These are phyloP conservation scores for Cyberlindnera veronae DNA, from an alignment of 805 yeast species.

Conservation along the genomic window DNA sequence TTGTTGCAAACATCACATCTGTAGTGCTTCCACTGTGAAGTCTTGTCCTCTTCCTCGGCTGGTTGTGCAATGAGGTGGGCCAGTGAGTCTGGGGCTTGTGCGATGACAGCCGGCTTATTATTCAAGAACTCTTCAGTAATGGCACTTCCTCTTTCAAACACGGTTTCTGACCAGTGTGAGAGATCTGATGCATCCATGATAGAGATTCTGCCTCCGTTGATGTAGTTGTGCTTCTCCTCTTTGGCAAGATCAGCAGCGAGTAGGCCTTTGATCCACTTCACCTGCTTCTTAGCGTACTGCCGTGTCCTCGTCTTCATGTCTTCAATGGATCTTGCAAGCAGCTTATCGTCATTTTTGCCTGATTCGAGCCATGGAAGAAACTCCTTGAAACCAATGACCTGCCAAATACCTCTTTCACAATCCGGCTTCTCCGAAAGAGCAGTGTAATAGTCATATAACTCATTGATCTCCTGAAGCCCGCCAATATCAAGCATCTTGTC, in stretches of 20 bases:
- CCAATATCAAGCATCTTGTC: slow-evolving; percentile 78
- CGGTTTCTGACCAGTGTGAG: slow-evolving; percentile 53
- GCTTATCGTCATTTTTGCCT: slow-evolving; percentile 16
- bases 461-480: slow-evolving; percentile 63
- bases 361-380: slow-evolving; percentile 65
- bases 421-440: slow-evolving; percentile 38
- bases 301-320: slow-evolving; percentile 83
- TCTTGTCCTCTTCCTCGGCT: slow-evolving; percentile 17
- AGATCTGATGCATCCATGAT: slow-evolving; percentile 78
- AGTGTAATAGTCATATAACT: slow-evolving; percentile 48
- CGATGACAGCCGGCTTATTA: slow-evolving; percentile 7
- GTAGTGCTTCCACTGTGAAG: slow-evolving; percentile 59
- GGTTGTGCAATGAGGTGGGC: slow-evolving; percentile 21
- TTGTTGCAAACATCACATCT: slow-evolving; percentile 65
- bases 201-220: slow-evolving; percentile 62
- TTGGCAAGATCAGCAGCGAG: slow-evolving; percentile 56
- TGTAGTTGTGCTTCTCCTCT: slow-evolving; percentile 42
- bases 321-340: slow-evolving; percentile 48
- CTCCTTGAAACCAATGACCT: slow-evolving; percentile 91
- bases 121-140: slow-evolving; percentile 44
- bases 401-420: slow-evolving; percentile 80
- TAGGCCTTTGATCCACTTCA: slow-evolving; percentile 83
- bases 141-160: slow-evolving; percentile 48
- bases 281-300: slow-evolving; percentile 82
- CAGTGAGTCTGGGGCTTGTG: slow-evolving; percentile 37